Conservation (phyloP, 2,329 filamentous ascomycete species). For the Talaromyces sp. region DNA sequence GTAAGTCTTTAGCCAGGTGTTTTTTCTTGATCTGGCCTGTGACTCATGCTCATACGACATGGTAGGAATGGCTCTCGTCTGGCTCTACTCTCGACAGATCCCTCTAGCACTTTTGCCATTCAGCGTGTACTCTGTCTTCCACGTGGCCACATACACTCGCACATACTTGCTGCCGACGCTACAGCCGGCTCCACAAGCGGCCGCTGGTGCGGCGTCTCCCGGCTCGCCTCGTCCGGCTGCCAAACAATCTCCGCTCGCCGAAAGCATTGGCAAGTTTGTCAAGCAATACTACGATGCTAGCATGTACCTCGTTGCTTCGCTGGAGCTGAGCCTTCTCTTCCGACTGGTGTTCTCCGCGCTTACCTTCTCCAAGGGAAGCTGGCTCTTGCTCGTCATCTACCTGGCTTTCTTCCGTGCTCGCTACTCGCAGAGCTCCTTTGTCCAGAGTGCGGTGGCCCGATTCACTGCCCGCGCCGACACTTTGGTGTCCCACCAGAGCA, state of each 20-base stretch:
- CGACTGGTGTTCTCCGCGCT: slow-evolving; percentile 76
- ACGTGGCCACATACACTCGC: slow-evolving; percentile 93
- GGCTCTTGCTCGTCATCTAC: slow-evolving; percentile 82
- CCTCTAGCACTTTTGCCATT: slow-evolving; percentile 89
- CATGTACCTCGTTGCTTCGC: slow-evolving; percentile 84
- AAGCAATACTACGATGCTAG: slow-evolving; percentile 97
- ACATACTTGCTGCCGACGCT: slow-evolving; percentile 87
- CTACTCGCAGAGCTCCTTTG: slow-evolving; percentile 83
- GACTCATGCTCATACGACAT: slow-evolving; percentile 10
- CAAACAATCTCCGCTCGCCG: slow-evolving; percentile 60
- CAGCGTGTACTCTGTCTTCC: slow-evolving; percentile 95
- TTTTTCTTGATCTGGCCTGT: neutral
- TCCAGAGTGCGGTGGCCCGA: slow-evolving; percentile 74
- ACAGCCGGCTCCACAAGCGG: slow-evolving; percentile 54
- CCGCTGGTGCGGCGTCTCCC: slow-evolving; percentile 49
- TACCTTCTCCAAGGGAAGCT: slow-evolving; percentile 83
- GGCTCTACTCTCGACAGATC: slow-evolving; percentile 88
- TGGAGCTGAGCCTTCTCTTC: slow-evolving; percentile 84
- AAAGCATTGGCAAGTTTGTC: slow-evolving; percentile 85
- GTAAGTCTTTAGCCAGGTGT: slow-evolving; percentile 50
- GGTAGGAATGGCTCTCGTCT: slow-evolving; percentile 84
- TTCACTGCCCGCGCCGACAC: slow-evolving; percentile 73
- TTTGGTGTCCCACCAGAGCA: slow-evolving; percentile 77
- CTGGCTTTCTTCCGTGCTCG: slow-evolving; percentile 87
- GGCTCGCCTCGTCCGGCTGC: slow-evolving; percentile 46